Base-by-base conservation (phyloP, 2,329 filamentous ascomycete species). In the Penicillium sp. region DNA sequence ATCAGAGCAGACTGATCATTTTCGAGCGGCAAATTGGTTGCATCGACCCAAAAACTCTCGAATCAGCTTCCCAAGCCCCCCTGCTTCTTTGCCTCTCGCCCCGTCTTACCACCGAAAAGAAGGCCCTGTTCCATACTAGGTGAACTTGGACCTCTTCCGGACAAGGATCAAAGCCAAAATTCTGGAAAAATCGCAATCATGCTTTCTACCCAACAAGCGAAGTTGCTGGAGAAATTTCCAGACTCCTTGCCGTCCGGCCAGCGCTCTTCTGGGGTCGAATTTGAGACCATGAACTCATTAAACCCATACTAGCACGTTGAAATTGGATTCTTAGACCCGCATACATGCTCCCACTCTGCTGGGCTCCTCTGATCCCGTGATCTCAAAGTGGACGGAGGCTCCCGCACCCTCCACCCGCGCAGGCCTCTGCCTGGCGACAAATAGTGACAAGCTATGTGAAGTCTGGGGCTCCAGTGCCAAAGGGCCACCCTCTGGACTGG, bases 351-450 rank as follows among this genome's bases (percentile, higher is more conserved):
- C 67, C 76, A 74, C 65, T 61, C 67, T 64, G 66, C 64, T 69
- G 75, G 75, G 73, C 70, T 68, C 63, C 59, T 70, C 60, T 65
- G 64, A 67, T 78, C 76, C 73, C 74, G 75, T 78, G 76, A 77
- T 72, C 66, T 60, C 64, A 69, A 68, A 69, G 66, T 68, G 54
- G 68, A 73, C 69, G 69, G 70, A 69, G 67, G 61, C 67, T 69
- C 70, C 70, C 73, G 73, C 69, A 66, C 63, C 67, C 59, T 68
- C 62, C 58, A 65, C 20, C 20, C 64, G 58, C 69, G 71, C 71
- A 70, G 69, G 60, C 62, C 62, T 57, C 59, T 67, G 58, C 63
- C 59, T 63, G 60, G 70, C 63, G 66, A 72, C 74, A 73, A 76
- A 76, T 76, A 61, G 69, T 68, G 70, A 58, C 58, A 43, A 57